Evolutionary conservation across 1,284 basidiomycete species (phyloP).

Genomic region (Earliella scabrosa): DNA sequence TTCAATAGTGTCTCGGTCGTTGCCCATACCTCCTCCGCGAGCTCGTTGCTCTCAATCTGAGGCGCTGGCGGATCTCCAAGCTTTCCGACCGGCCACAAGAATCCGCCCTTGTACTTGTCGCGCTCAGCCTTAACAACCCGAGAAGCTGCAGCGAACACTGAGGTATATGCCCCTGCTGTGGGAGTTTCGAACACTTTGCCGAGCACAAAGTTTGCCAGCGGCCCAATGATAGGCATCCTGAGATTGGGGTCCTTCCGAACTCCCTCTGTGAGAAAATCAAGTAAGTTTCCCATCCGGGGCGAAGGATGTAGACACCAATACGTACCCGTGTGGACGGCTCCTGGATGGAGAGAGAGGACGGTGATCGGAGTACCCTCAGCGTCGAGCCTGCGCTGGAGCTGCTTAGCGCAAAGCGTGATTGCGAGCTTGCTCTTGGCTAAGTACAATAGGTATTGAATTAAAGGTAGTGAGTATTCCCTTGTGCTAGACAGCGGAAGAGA

Average conservation of each 20-base stretch:
- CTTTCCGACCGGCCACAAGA: conserved; percentile 44
- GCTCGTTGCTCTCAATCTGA: conserved; percentile 39
- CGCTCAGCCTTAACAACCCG: conserved; percentile 37
- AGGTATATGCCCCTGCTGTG: conserved; percentile 43
- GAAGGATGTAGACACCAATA: background rate
- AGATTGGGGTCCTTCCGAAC: conserved; percentile 13
- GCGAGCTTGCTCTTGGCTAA: conserved; percentile 44
- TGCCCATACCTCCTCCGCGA: conserved; percentile 50
- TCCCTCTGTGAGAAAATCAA: conserved; percentile 7
- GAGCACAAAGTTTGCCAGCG: conserved; percentile 18
- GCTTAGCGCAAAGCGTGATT: conserved; percentile 33
- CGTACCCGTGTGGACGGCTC: conserved; percentile 45
- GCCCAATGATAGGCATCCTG: conserved; percentile 11
- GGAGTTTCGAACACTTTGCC: conserved; percentile 17
- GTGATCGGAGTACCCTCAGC: conserved; percentile 35
- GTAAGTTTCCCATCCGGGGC: background rate
- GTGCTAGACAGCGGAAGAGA: too few species aligned
- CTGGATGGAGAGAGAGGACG: conserved; percentile 41
- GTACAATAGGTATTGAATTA: too few species aligned
- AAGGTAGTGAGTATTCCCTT: too few species aligned
- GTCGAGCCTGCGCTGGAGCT: conserved; percentile 36
- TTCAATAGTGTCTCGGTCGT: conserved; percentile 41
- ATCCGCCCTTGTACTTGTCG: conserved; percentile 50
- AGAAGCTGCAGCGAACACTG: conserved; percentile 52
- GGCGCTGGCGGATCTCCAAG: conserved; percentile 34